phyloP scores from a whole-genome alignment of 2,329 filamentous ascomycete genomes.

The Fusarium odoratissimum region DNA sequence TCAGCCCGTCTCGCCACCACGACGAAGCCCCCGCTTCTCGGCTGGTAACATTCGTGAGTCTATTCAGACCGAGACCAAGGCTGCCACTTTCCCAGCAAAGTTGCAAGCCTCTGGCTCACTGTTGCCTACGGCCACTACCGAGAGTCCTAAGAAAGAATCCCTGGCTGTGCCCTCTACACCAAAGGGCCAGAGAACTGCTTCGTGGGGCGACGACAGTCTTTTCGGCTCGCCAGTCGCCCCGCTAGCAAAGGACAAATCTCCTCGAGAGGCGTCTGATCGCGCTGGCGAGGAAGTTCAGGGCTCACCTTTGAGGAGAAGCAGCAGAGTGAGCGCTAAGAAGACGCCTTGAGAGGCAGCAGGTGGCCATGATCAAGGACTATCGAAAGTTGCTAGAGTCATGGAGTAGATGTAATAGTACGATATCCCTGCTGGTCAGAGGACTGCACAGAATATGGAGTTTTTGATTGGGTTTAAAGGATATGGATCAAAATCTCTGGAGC shows the following conservation, averaged over 20 bases:
- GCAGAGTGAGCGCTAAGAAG: constrained; percentile 7
- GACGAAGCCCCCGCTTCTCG: neutral
- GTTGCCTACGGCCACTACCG: neutral
- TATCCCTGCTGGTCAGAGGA: constrained; percentile 24
- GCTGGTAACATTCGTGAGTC: neutral
- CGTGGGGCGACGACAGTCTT: neutral
- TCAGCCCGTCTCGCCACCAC: neutral
- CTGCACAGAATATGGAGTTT: constrained; percentile 8
- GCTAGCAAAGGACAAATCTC: neutral
- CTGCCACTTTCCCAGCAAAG: neutral
- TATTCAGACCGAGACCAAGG: neutral
- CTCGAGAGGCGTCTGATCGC: neutral
- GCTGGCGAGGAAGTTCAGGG: neutral
- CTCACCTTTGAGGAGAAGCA: constrained; percentile 18
- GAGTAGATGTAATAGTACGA: neutral
- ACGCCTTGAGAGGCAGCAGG: constrained; percentile 6
- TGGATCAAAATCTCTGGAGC: neutral
- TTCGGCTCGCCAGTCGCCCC: neutral
- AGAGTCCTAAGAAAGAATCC: neutral
- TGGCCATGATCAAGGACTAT: neutral
- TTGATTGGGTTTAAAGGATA: neutral
- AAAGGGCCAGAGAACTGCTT: neutral
- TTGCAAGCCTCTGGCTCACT: neutral
- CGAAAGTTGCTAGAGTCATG: neutral
- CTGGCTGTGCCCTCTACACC: neutral